Evolutionary conservation across 345 rosid genomes (phyloP).

Genomic region (Heritiera littoralis): DNA sequence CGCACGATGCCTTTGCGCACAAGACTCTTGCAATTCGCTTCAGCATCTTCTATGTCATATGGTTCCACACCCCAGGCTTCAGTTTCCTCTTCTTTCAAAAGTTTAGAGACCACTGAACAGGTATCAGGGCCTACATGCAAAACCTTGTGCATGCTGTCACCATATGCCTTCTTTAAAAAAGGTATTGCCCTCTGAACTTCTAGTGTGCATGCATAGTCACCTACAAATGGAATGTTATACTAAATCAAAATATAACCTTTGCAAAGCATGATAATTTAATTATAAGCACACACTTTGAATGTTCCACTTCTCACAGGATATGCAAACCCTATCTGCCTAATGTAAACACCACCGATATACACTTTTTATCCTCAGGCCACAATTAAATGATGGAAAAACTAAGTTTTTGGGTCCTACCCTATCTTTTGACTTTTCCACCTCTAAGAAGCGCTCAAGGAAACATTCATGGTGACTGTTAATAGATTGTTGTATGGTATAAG

Average conservation of each 20-base stretch:
- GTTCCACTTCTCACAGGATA: background rate
- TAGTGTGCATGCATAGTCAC: slow-evolving; percentile 73
- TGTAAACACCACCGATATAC: background rate
- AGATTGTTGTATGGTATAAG: background rate
- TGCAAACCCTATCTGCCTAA: background rate
- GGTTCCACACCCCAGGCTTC: slow-evolving; percentile 99
- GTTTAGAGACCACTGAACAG: slow-evolving; percentile 79
- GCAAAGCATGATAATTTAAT: background rate
- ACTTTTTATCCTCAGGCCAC: background rate
- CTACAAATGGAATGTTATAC: slow-evolving; percentile 33
- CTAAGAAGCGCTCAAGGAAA: background rate
- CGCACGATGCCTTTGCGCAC: slow-evolving; percentile 88
- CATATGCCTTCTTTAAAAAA: slow-evolving; percentile 75
- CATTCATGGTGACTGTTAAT: background rate
- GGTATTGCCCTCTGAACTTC: slow-evolving; percentile 88
- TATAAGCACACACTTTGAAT: background rate
- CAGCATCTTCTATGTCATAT: slow-evolving; percentile 92
- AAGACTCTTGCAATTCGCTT: slow-evolving; percentile 71
- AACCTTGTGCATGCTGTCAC: slow-evolving; percentile 89
- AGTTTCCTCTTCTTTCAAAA: slow-evolving; percentile 83
- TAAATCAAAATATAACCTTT: background rate
- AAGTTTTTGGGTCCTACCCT: background rate
- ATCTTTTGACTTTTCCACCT: background rate
- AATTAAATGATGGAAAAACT: background rate
- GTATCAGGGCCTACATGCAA: slow-evolving; percentile 95